Base-by-base conservation (phyloP, 208 protist species). In the Trypanosoma brucei region DNA sequence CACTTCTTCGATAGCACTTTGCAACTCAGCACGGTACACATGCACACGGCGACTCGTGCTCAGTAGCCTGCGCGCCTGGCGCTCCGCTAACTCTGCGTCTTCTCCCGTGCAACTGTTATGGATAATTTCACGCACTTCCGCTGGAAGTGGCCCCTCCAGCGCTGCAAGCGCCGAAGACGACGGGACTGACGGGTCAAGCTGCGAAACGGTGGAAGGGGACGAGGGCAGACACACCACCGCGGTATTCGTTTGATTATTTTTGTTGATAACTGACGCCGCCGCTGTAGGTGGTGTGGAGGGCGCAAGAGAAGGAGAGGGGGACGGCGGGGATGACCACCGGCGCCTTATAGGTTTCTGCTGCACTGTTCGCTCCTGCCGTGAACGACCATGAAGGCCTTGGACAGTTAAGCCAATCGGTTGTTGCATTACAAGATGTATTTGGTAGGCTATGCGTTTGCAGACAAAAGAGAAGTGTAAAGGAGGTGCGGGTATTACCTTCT, bases 1-100 rank as follows among this genome's bases (percentile, higher is more conserved):
- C 7, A 65, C 66, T 71, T 94, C 88, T 58, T 84, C 88, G 37
- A 78, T 57, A 5, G 88, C 88, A 30, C 80, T 81, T 14, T 76
- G 68, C 35, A 94, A 69, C 69, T 94, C 88, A 34, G 85, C 84
- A 6, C 84, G 76, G 59, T 94, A 94, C 1, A 94, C 88, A 55
- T 79, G 78, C 22, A 91, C 63, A 30, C 88, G 82, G 3, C 84
- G 82, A 44, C 62, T 80, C 22, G 83, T 90, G 76, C 88, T 94
- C 40, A 94, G 67, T 51, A 94, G 74, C 2, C 84, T 79, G 2
- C 88, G 77, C 0, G 88, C 84, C 49, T 94, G 80, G 33, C 78
- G 73, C 81, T 94, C 88, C 1, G 81, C 81, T 13, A 78, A 67
- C 13, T 89, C 88, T 11, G 67, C 62, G 0, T 48, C 50, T 35